Evolutionary conservation across 495 filamentous ascomycete species (phyloP), one percentile per base, ranked within the genome.

Genomic region (Penicillium maclennaniae): DNA sequence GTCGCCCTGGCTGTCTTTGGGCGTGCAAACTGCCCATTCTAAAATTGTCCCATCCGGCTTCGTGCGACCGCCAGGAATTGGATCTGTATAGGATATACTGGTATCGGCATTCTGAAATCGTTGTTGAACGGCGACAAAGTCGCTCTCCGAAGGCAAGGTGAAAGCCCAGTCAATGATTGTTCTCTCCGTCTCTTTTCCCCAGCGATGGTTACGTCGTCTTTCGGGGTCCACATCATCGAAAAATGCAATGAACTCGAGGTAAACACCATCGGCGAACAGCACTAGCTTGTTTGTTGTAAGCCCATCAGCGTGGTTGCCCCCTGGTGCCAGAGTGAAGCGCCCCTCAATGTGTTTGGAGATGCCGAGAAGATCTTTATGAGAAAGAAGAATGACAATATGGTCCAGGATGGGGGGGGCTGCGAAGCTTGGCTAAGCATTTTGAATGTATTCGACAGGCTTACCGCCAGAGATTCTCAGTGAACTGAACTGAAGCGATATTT

Each of bases 131-230:
- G 31, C 31, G 6, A 1, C 15, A 25, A 63, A 63, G 17, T 60
- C 60, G 9, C 34, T 43, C 14, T 57, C 54, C 8, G 54, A 34
- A 2, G 51, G 56, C 23, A 57, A 49, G 9, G 60, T 63, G 43
- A 63, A 57, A n/a, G 60, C 60, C 60, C 60, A 63, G 48, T 63
- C 60, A 26, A 63, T 58, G 26, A 63, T 53, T 1, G 47, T 63
- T 28, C 46, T 45, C 41, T 60, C 60, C 12, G 42, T 54, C 4
- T 48, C 49, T 6, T 57, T 60, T 36, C 60, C 60, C 60, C 60
- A 63, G 37, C 60, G 60, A 53, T 63, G 60, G 1, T 51, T 49
- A 39, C 60, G 56, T 5, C 31, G 31, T 34, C 8, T 34, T 4
- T 34, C 31, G 7, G 59, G 54, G 34, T 58, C 54, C 15, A 52